phyloP scores from a whole-genome alignment of 768 basidiomycete species.

The Chlorophyllum brunneum region DNA sequence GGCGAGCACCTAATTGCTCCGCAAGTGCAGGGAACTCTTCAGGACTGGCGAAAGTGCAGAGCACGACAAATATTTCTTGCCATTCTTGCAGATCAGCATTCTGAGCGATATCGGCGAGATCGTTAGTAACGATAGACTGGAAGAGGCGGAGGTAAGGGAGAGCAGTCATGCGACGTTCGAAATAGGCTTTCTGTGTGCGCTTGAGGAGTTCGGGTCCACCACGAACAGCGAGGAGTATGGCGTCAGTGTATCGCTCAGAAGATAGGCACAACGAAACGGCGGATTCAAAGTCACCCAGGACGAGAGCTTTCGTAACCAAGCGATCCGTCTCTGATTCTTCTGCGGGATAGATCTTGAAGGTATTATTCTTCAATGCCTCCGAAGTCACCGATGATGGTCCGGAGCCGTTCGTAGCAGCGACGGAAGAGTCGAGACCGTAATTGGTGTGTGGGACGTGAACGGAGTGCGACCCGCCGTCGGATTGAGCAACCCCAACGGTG shows the following conservation, averaged over 20 bases:
- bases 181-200: slow-evolving; percentile 90
- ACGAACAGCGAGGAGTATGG: slow-evolving; percentile 87
- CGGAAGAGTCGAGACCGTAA: slow-evolving; percentile 81
- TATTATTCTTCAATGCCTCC: slow-evolving; percentile 69
- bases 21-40: slow-evolving; percentile 86
- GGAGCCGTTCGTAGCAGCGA: slow-evolving; percentile 94
- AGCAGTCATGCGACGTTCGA: slow-evolving; percentile 70
- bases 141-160: slow-evolving; percentile 90
- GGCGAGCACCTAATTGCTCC: slow-evolving; percentile 86
- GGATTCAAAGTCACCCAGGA: slow-evolving; percentile 91
- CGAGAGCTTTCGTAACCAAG: slow-evolving; percentile 87
- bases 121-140: slow-evolving; percentile 91
- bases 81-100: slow-evolving; percentile 94
- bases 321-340: slow-evolving; percentile 87
- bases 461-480: slow-evolving; percentile 32
- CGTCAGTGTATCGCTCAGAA: slow-evolving; percentile 88
- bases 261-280: slow-evolving; percentile 92
- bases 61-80: slow-evolving; percentile 94
- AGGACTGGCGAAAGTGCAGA: slow-evolving; percentile 87
- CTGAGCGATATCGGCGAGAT: slow-evolving; percentile 91
- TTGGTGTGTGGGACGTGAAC: slow-evolving; percentile 76
- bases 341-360: slow-evolving; percentile 86
- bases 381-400: slow-evolving; percentile 79
- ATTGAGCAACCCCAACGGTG: slow-evolving; percentile 56
- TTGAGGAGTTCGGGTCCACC: slow-evolving; percentile 86